These are phyloP conservation scores for Kwoniella sp. DNA, from an alignment of 768 basidiomycete genomes.

Conservation along the genomic window DNA sequence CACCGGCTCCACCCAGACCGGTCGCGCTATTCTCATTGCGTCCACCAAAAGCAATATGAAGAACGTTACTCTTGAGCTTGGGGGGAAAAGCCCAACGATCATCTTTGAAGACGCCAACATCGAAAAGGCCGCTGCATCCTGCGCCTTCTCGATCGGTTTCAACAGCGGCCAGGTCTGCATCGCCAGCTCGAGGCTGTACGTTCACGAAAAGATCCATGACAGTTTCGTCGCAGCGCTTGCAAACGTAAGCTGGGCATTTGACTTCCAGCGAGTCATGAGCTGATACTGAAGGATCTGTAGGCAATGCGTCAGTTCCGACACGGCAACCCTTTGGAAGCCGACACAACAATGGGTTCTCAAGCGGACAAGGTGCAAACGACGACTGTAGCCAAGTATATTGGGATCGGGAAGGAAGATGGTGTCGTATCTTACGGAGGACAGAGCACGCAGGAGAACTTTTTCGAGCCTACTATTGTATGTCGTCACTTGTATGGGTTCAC, in stretches of 20 bases:
- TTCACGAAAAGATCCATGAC: background rate
- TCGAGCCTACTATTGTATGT: background rate
- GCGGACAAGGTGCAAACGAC: background rate
- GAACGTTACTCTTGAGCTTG: background rate
- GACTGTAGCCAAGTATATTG: background rate
- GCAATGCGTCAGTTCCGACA: background rate
- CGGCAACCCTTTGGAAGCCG: background rate
- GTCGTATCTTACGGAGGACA: background rate
- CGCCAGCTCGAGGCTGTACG: background rate
- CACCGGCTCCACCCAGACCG: background rate
- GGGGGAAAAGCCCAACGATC: background rate
- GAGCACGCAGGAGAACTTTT: background rate
- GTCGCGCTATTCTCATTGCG: background rate
- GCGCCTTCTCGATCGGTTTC: background rate
- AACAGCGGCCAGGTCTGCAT: background rate
- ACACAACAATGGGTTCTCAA: background rate
- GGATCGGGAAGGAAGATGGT: background rate
- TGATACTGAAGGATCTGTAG: background rate
- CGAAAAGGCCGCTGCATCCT: background rate
- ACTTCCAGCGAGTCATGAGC: too few relatives aligned
- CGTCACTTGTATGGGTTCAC: background rate
- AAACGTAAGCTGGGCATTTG: background rate
- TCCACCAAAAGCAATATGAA: background rate
- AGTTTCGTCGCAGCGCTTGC: background rate
- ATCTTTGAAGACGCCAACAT: background rate